Evolutionary conservation across 2,329 filamentous ascomycete genomes (phyloP).

Genomic region (Ophiostoma perfectum): DNA sequence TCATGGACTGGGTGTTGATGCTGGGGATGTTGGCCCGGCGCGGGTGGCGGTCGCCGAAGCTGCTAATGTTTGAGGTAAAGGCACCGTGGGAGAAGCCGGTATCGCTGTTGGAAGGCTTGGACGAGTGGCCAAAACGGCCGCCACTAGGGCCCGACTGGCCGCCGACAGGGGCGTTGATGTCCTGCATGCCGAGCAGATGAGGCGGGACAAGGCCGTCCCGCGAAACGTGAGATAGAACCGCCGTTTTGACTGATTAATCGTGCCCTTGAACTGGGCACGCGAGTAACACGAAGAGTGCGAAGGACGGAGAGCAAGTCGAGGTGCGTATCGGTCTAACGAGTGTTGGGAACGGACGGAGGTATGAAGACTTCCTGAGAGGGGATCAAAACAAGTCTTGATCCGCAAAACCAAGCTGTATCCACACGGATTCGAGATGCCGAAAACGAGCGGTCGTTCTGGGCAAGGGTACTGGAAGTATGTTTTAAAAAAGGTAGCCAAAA

Average conservation of each 20-base stretch:
- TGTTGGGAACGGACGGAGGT: not conserved
- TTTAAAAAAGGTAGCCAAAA: conserved; percentile 14
- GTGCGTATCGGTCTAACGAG: not conserved
- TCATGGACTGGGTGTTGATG: conserved; percentile 78
- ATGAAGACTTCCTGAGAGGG: not conserved
- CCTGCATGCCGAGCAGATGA: conserved; percentile 88
- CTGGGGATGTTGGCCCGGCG: conserved; percentile 80
- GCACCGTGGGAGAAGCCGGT: conserved; percentile 91
- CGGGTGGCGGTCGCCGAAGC: conserved; percentile 81
- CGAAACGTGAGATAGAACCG: conserved; percentile 68
- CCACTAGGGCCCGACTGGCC: conserved; percentile 52
- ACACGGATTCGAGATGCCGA: not conserved
- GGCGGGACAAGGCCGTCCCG: conserved; percentile 83
- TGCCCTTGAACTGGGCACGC: conserved; percentile 49
- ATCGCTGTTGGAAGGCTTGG: conserved; percentile 76
- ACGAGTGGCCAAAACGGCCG: conserved; percentile 65
- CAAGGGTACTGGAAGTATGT: not conserved
- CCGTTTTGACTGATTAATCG: conserved; percentile 68
- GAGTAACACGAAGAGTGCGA: conserved; percentile 29
- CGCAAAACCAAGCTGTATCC: not conserved
- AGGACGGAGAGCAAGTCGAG: conserved; percentile 31
- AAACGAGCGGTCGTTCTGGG: not conserved
- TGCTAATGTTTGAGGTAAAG: conserved; percentile 78
- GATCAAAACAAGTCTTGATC: not conserved
- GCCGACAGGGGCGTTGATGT: conserved; percentile 58